Percentiles rank a stretch among this genome's conserved stretches.
Conservation (phyloP, 2,329 filamentous ascomycete species). For the Colletotrichum sp. region DNA sequence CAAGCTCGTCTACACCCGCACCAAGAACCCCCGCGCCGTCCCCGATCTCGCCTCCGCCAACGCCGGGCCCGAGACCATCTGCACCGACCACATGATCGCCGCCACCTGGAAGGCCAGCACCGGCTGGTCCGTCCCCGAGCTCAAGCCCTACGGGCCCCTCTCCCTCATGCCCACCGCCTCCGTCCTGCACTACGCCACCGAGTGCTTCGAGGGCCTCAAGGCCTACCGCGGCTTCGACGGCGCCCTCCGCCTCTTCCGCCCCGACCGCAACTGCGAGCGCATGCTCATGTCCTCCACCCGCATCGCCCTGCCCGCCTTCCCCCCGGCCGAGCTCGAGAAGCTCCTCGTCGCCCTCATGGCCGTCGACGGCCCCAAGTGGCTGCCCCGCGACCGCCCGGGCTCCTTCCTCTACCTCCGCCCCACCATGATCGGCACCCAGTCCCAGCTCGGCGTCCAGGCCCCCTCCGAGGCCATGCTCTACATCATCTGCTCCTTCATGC, state of each 20-base stretch:
- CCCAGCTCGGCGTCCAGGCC: conserved; percentile 79
- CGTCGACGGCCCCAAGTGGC: conserved; percentile 79
- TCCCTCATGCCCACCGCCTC: conserved; percentile 81
- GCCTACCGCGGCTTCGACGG: conserved; percentile 81
- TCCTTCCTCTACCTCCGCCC: conserved; percentile 85
- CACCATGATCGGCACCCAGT: conserved; percentile 83
- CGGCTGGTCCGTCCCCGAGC: conserved; percentile 77
- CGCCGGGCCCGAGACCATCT: conserved; percentile 57
- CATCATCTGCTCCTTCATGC: conserved; percentile 74
- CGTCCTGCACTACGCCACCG: conserved; percentile 86
- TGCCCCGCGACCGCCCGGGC: conserved; percentile 72
- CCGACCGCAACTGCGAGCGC: conserved; percentile 72
- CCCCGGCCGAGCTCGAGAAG: conserved; percentile 73
- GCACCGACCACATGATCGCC: conserved; percentile 90
- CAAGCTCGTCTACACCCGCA: conserved; percentile 66
- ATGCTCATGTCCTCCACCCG: conserved; percentile 65
- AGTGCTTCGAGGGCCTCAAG: conserved; percentile 89
- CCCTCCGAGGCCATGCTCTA: conserved; percentile 89
- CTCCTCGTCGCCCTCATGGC: conserved; percentile 75
- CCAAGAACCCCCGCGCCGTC: conserved; percentile 54
- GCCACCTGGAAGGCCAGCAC: conserved; percentile 66
- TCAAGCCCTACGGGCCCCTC: conserved; percentile 80
- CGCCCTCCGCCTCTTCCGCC: conserved; percentile 78
- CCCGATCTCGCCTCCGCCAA: conserved; percentile 54
- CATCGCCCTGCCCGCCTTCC: conserved; percentile 78